These are phyloP conservation scores for Fraxinus pennsylvanica DNA, from an alignment of 257 asterid species.

Conservation along the genomic window DNA sequence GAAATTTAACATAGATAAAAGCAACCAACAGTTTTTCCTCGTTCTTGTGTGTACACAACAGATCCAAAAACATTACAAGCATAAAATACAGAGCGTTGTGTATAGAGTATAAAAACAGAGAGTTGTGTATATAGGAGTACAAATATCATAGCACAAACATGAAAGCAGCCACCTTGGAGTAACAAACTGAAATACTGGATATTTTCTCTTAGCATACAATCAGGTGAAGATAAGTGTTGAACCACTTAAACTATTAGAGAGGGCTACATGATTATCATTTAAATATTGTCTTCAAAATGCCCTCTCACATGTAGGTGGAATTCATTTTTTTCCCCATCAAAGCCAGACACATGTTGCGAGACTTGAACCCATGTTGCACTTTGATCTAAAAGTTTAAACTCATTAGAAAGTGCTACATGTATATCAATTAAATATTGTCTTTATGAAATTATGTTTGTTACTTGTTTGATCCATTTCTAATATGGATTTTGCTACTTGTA, in stretches of 20 bases:
- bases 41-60: conserved; percentile 7
- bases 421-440: neutral
- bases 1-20: neutral
- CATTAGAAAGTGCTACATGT: neutral
- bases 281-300: neutral
- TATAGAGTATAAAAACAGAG: conserved; percentile 20
- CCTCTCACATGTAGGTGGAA: neutral
- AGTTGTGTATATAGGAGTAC: neutral
- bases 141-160: neutral
- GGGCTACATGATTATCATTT: neutral
- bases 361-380: neutral
- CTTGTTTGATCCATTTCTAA: neutral
- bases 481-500: too few relatives aligned
- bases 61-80: conserved; percentile 17
- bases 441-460: neutral
- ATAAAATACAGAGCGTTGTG: neutral
- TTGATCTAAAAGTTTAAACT: neutral
- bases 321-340: neutral
- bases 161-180: conserved; percentile 1
- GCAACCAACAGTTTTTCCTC: neutral
- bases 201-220: neutral
- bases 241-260: neutral
- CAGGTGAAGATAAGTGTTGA: neutral
- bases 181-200: neutral
- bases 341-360: neutral